Percentiles rank a stretch among this genome's conserved stretches.
Conservation (phyloP, 2,329 filamentous ascomycete genomes). For the Colletotrichum higginsianum region DNA sequence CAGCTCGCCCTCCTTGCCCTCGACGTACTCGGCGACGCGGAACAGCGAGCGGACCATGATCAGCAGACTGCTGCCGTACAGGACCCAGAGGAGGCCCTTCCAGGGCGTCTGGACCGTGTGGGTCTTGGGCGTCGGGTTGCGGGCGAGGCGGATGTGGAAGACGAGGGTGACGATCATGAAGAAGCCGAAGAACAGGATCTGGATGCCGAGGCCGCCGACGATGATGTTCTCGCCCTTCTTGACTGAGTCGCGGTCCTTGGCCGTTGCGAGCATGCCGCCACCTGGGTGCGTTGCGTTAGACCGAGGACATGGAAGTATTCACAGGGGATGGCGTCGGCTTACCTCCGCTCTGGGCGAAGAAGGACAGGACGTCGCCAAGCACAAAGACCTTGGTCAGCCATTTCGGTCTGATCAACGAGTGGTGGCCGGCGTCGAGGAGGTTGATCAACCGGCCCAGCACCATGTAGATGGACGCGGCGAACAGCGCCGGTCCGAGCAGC, state of each 20-base stretch:
- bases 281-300: background rate
- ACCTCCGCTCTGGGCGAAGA: constrained; percentile 65
- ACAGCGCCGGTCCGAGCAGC: constrained; percentile 62
- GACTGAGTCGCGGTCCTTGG: constrained; percentile 41
- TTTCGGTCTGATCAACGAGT: constrained; percentile 50
- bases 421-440: constrained; percentile 53
- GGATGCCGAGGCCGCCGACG: constrained; percentile 66
- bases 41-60: constrained; percentile 60
- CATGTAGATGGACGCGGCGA: constrained; percentile 68
- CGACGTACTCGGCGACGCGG: constrained; percentile 59
- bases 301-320: too few relatives aligned
- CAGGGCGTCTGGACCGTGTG: constrained; percentile 47
- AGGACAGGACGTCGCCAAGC: constrained; percentile 65
- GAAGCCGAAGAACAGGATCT: constrained; percentile 69
- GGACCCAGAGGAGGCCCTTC: constrained; percentile 49
- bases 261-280: constrained; percentile 45
- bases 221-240: constrained; percentile 62
- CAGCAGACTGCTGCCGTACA: constrained; percentile 49
- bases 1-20: constrained; percentile 53
- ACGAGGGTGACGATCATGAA: constrained; percentile 64
- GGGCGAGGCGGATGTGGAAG: constrained; percentile 58
- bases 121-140: constrained; percentile 39
- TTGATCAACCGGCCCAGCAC: constrained; percentile 60
- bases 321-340: background rate
- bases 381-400: constrained; percentile 71